Conservation (phyloP, 192 early-diverging fungal genomes). For the Coemansia sp. region DNA sequence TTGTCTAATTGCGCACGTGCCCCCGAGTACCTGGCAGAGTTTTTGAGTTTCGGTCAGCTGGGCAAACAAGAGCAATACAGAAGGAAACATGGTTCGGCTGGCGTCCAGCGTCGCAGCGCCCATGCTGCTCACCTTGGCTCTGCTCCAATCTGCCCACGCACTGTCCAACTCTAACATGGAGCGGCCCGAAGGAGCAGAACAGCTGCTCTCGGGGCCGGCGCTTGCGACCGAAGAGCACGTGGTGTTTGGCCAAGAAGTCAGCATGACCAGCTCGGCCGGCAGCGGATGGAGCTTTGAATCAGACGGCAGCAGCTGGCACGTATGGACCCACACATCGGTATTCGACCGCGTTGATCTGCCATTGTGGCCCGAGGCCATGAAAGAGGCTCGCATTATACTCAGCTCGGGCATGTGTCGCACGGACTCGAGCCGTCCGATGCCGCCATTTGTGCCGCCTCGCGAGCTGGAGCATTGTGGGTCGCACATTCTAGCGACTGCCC, state of each 20-base stretch:
- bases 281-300: slow-evolving; percentile 31
- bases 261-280: slow-evolving; percentile 10
- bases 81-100: not conserved
- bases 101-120: not conserved
- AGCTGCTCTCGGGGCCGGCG: not conserved
- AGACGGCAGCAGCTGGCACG: slow-evolving; percentile 38
- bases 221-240: slow-evolving; percentile 35
- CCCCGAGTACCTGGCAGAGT: not conserved
- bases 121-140: not conserved
- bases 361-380: slow-evolving; percentile 40
- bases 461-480: slow-evolving; percentile 42
- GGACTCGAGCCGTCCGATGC: slow-evolving; percentile 14
- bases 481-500: slow-evolving; percentile 34
- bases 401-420: slow-evolving; percentile 42
- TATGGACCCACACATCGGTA: slow-evolving; percentile 33
- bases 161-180: slow-evolving; percentile 41
- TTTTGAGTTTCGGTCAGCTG: not conserved
- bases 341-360: slow-evolving; percentile 40
- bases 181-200: slow-evolving; percentile 9
- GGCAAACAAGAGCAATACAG: not conserved
- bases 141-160: not conserved
- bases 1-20: slow-evolving; percentile 1
- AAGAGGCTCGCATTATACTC: slow-evolving; percentile 30
- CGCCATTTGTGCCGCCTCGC: slow-evolving; percentile 41
- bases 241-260: slow-evolving; percentile 35